Evolutionary conservation across 2,329 filamentous ascomycete species (phyloP).

Genomic region (Aspergillus unguis): DNA sequence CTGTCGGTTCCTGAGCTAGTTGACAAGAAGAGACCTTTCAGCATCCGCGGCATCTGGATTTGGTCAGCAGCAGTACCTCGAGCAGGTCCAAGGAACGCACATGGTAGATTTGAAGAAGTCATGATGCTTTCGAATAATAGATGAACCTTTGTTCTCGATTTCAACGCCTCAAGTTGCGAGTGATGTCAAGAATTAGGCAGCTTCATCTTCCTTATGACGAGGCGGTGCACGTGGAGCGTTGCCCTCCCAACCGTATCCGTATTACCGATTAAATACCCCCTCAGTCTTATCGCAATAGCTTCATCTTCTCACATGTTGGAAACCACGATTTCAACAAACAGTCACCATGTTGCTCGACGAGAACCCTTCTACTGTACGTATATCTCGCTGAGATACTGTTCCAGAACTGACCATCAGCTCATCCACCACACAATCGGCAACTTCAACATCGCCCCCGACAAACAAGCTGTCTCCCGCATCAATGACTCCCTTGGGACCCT

Average conservation of each 20-base stretch:
- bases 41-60: constrained; percentile 88
- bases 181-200: constrained; percentile 9
- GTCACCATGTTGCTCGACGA: constrained; percentile 87
- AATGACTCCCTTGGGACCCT: constrained; percentile 78
- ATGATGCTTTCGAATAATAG: constrained; percentile 30
- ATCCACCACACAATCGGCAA: constrained; percentile 89
- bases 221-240: constrained; percentile 28
- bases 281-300: constrained; percentile 4
- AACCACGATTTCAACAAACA: background rate
- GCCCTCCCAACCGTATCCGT: constrained; percentile 34
- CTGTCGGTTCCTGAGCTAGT: constrained; percentile 5
- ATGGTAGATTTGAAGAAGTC: constrained; percentile 46
- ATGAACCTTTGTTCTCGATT: background rate
- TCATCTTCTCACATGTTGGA: background rate
- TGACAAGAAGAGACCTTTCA: constrained; percentile 63
- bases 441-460: constrained; percentile 93
- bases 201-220: constrained; percentile 4
- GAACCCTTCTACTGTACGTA: constrained; percentile 73
- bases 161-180: background rate
- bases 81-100: constrained; percentile 34
- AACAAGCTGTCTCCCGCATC: constrained; percentile 76
- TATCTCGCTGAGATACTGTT: background rate
- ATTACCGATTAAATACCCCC: constrained; percentile 3
- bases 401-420: constrained; percentile 54
- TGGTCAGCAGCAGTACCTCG: constrained; percentile 8